phyloP scores from a whole-genome alignment of 306 rosid species.

The Prunus padus region DNA sequence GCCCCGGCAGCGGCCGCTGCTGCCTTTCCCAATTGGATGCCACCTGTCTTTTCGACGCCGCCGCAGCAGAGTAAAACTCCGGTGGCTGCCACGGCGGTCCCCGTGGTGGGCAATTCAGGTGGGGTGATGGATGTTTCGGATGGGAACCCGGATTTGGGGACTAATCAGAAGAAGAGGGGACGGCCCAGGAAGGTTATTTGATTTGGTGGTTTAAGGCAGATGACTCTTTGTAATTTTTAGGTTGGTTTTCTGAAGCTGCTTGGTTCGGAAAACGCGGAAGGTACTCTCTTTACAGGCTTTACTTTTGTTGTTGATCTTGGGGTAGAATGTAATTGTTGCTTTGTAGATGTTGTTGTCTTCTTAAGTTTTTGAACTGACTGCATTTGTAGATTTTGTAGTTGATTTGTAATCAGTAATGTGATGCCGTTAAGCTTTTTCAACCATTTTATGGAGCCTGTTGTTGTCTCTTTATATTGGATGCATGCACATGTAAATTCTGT shows the following conservation, averaged over 20 bases:
- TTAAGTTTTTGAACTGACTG: constrained; percentile 7
- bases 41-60: constrained; percentile 20
- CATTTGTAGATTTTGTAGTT: constrained; percentile 10
- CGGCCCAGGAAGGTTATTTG: constrained; percentile 40
- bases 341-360: constrained; percentile 3
- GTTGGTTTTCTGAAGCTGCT: constrained; percentile 15
- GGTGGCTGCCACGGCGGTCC: not conserved
- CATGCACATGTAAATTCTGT: not conserved
- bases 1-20: not conserved
- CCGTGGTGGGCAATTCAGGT: not conserved
- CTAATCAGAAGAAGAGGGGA: constrained; percentile 49
- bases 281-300: constrained; percentile 16
- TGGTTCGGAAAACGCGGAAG: constrained; percentile 1
- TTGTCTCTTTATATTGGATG: not conserved
- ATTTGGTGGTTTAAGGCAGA: constrained; percentile 2
- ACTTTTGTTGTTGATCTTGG: constrained; percentile 4
- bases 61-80: constrained; percentile 26
- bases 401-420: not conserved
- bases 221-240: not conserved
- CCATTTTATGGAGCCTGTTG: not conserved
- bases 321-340: constrained; percentile 6
- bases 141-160: constrained; percentile 19
- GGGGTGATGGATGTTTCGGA: constrained; percentile 18
- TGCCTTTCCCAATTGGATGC: constrained; percentile 69
- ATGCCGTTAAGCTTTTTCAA: not conserved